phyloP scores from a whole-genome alignment of 352 stramenopile species.

The Phytophthora agathidicida region DNA sequence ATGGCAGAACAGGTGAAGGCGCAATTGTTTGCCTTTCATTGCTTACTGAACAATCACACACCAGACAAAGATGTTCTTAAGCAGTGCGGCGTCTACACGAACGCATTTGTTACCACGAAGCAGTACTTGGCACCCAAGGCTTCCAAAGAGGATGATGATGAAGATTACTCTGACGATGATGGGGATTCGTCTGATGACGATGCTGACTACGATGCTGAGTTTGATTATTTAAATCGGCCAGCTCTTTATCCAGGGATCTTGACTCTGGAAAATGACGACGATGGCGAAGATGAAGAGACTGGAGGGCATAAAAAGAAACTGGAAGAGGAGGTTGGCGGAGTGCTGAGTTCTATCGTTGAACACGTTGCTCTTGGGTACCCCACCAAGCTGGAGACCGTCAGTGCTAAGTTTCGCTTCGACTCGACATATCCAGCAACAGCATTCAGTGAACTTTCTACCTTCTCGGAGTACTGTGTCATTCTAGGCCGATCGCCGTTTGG shows the following conservation, averaged over 20 bases:
- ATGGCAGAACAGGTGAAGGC: slow-evolving; percentile 90
- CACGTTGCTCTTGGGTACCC: slow-evolving; percentile 84
- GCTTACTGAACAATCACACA: slow-evolving; percentile 87
- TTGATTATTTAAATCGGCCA: slow-evolving; percentile 35
- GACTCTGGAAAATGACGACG: slow-evolving; percentile 45
- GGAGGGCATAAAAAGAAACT: slow-evolving; percentile 58
- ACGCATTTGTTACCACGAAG: slow-evolving; percentile 80
- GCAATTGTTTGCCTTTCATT: slow-evolving; percentile 90
- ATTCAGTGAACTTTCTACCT: slow-evolving; percentile 52
- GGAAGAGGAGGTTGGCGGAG: slow-evolving; percentile 72
- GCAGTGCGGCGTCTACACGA: slow-evolving; percentile 84
- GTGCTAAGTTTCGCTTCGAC: slow-evolving; percentile 52
- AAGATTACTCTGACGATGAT: slow-evolving; percentile 83
- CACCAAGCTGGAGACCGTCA: slow-evolving; percentile 47
- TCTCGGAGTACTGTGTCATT: slow-evolving; percentile 80
- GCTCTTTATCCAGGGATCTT: slow-evolving; percentile 70
- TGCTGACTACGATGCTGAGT: slow-evolving; percentile 72
- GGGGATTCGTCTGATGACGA: slow-evolving; percentile 71
- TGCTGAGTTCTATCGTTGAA: slow-evolving; percentile 81
- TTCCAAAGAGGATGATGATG: slow-evolving; percentile 62
- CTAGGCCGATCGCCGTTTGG: slow-evolving; percentile 69
- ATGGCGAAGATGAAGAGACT: slow-evolving; percentile 49
- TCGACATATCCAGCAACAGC: slow-evolving; percentile 57
- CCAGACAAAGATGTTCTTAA: slow-evolving; percentile 88
- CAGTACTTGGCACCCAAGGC: slow-evolving; percentile 63